Percentiles rank a stretch among this genome's conserved stretches.
Conservation (phyloP, 768 basidiomycete genomes). For the Rubroboletus satanas region DNA sequence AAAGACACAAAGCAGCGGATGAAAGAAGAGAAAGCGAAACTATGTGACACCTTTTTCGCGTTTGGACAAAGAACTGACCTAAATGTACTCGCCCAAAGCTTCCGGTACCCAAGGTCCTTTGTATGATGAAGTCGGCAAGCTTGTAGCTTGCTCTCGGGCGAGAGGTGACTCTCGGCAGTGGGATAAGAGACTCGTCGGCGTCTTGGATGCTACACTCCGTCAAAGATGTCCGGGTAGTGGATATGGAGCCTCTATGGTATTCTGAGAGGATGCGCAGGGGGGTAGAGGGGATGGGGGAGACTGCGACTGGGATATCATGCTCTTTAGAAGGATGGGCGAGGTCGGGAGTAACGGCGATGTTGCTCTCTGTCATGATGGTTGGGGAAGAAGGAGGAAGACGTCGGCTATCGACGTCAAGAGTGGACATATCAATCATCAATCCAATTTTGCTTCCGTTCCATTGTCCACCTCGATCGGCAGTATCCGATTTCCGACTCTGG, state of each 20-base stretch:
- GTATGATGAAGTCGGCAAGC: slow-evolving; percentile 73
- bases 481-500: slow-evolving; percentile 14
- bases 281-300: background rate
- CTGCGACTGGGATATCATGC: background rate
- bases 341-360: background rate
- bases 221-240: slow-evolving; percentile 58
- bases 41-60: background rate
- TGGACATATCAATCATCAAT: background rate
- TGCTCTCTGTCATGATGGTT: slow-evolving; percentile 19
- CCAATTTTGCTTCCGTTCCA: slow-evolving; percentile 9
- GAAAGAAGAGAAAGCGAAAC: background rate
- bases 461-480: slow-evolving; percentile 23
- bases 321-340: slow-evolving; percentile 1
- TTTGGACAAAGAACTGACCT: slow-evolving; percentile 40
- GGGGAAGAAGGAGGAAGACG: slow-evolving; percentile 7
- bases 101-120: slow-evolving; percentile 86
- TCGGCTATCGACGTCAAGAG: slow-evolving; percentile 10
- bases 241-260: slow-evolving; percentile 64
- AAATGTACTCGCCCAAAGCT: slow-evolving; percentile 97
- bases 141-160: slow-evolving; percentile 66
- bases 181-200: slow-evolving; percentile 33
- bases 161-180: slow-evolving; percentile 35
- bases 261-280: slow-evolving; percentile 35
- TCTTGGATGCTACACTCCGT: slow-evolving; percentile 47
- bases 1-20: background rate